A percentile compares a stretch with the other conserved stretches of the same genome.
phyloP scores from a whole-genome alignment of 1,284 basidiomycete species.

The Apiotrichum porosum region DNA sequence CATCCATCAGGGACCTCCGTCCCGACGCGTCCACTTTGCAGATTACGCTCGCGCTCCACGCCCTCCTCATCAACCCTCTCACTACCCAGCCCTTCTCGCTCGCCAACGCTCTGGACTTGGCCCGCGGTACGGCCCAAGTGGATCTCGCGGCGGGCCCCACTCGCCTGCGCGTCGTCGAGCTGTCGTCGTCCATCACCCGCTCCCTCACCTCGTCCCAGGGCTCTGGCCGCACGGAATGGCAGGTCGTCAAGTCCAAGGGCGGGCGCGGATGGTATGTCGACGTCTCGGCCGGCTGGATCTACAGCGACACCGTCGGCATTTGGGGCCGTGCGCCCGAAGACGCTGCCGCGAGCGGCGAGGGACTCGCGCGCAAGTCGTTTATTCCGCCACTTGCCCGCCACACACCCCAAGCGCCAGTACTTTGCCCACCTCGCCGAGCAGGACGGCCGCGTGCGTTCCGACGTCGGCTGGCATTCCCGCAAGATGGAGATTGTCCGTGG shows the following conservation, averaged over 20 bases:
- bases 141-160: conserved; percentile 57
- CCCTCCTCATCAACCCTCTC: conserved; percentile 67
- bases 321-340: conserved; percentile 6
- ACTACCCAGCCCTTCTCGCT: conserved; percentile 70
- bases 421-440: conserved; percentile 69
- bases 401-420: conserved; percentile 63
- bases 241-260: conserved; percentile 82
- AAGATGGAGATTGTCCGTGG: conserved; percentile 97
- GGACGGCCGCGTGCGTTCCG: conserved; percentile 82
- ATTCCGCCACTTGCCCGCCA: conserved; percentile 39
- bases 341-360: neutral
- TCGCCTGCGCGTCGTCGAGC: conserved; percentile 78
- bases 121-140: conserved; percentile 37
- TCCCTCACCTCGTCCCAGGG: conserved; percentile 52
- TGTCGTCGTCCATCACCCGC: conserved; percentile 70
- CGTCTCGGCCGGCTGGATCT: conserved; percentile 72
- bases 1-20: conserved; percentile 60
- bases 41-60: conserved; percentile 48
- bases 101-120: conserved; percentile 6
- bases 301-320: conserved; percentile 6
- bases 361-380: conserved; percentile 21
- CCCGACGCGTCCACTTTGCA: conserved; percentile 50
- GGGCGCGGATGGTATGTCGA: conserved; percentile 95
- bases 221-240: conserved; percentile 59
- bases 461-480: conserved; percentile 88